Evolutionary conservation across 1,139 yeast species (phyloP), one percentile per base, ranked within the genome.

Genomic region (Pichia kudriavzevii): DNA sequence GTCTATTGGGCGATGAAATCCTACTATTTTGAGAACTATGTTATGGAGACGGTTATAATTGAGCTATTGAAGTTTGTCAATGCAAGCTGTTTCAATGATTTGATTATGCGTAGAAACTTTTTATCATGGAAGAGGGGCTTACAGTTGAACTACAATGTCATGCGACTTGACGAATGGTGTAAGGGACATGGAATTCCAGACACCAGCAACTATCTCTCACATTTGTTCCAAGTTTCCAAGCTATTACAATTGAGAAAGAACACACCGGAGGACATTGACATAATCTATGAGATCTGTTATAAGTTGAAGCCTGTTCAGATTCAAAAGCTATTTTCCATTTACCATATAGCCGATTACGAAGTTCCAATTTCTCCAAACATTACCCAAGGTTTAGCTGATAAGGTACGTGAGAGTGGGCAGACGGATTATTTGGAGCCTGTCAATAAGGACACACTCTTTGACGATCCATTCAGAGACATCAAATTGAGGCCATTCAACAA

Each of bases 91-190:
- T 93, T 93, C 70, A 93, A 93, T 57, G 98, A 93, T 57, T 68
- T 93, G 61, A 77, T 93, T 38, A 83, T 91, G 95, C 79, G 95
- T 65, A 76, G 96, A 59, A 82, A 81, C 61, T 93, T 88, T 62
- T 67, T 91, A 55, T 81, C 95, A 11, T 93, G 98, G 98, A 91
- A 91, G 67, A 79, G 98, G 56, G 98, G 98, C 36, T 70, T 93
- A 48, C 98, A 93, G 63, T 76, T 93, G 62, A 91, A 88, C 58
- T 93, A 93, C 64, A 93, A 93, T 59, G 93, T 88, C 37, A 91
- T 98, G 6, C 75, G 98, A 53, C 71, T 93, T 50, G 97, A 88
- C 60, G 99, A 93, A 64, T 93, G 98, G 98, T 91, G 98, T 62
- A 91, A 87, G 63, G 78, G 91, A 5, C 96, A 91, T 59, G 94